Percentiles rank a stretch among this genome's conserved stretches.
Evolutionary conservation across 1,284 basidiomycete genomes (phyloP).

Genomic region (Vanrija sp.): DNA sequence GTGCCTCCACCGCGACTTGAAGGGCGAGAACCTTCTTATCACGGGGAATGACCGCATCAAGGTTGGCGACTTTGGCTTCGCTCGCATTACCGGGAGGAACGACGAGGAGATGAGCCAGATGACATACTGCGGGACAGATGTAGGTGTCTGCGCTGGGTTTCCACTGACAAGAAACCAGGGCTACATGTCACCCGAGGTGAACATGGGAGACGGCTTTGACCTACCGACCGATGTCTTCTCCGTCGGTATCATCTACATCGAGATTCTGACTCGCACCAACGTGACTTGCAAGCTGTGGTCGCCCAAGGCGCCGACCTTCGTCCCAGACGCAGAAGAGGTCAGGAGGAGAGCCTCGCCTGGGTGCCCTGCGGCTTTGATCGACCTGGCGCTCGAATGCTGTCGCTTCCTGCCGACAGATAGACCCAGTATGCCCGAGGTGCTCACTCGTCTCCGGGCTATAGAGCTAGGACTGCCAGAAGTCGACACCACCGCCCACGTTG

Average conservation of each 20-base stretch:
- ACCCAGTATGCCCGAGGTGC: slow-evolving; percentile 71
- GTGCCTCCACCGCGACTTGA: slow-evolving; percentile 70
- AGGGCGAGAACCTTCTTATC: slow-evolving; percentile 94
- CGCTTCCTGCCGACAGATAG: slow-evolving; percentile 63
- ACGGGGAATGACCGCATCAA: slow-evolving; percentile 91
- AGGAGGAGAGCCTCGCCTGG: slow-evolving; percentile 63
- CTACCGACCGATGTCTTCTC: slow-evolving; percentile 92
- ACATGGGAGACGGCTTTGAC: slow-evolving; percentile 84
- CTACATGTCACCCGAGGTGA: slow-evolving; percentile 72
- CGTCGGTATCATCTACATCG: slow-evolving; percentile 89
- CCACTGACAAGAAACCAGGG: slow-evolving; percentile 24
- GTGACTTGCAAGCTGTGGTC: slow-evolving; percentile 74
- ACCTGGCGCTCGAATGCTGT: slow-evolving; percentile 75
- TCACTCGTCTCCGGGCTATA: slow-evolving; percentile 68
- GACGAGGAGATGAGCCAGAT: slow-evolving; percentile 85
- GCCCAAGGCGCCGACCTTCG: slow-evolving; percentile 70
- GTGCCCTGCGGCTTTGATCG: slow-evolving; percentile 73
- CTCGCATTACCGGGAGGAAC: slow-evolving; percentile 75
- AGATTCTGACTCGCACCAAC: slow-evolving; percentile 78
- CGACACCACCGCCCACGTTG: slow-evolving; percentile 64
- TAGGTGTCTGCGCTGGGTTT: slow-evolving; percentile 43
- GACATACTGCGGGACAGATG: slow-evolving; percentile 96
- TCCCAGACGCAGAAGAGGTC: slow-evolving; percentile 72
- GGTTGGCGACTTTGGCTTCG: slow-evolving; percentile 92
- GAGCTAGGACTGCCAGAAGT: slow-evolving; percentile 65